A percentile compares a stretch with the other conserved stretches of the same genome.
Evolutionary conservation across 2,329 filamentous ascomycete genomes (phyloP).

Genomic region (Xylaria hypoxylon): DNA sequence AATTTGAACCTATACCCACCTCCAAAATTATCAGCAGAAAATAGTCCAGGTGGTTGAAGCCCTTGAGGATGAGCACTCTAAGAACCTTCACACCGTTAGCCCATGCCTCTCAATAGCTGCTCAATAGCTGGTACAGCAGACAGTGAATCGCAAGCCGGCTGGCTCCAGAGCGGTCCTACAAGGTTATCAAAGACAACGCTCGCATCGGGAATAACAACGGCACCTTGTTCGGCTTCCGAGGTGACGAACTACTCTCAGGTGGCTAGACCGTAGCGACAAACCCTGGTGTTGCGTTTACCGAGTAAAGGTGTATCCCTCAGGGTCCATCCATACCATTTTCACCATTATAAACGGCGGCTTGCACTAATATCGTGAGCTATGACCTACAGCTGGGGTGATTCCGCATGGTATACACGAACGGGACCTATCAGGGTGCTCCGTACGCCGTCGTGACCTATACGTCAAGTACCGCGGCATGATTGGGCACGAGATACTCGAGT

Average conservation of each 20-base stretch:
- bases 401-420: not conserved
- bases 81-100: not conserved
- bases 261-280: no score
- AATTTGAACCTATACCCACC: not conserved
- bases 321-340: no score
- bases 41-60: not conserved
- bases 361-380: not conserved
- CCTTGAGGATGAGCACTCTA: not conserved
- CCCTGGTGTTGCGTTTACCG: no score
- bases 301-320: no score
- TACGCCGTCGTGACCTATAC: not conserved
- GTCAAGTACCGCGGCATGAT: not conserved
- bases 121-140: not conserved
- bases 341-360: no score
- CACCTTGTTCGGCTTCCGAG: no score
- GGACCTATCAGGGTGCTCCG: not conserved
- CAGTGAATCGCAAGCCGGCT: not conserved
- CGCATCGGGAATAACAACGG: not conserved
- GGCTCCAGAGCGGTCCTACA: not conserved
- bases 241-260: no score
- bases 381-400: not conserved
- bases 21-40: not conserved
- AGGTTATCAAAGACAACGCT: not conserved
- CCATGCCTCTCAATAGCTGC: not conserved
- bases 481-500: not conserved